Conservation (phyloP, 2,329 filamentous ascomycete genomes). For the Penicillium sp. region DNA sequence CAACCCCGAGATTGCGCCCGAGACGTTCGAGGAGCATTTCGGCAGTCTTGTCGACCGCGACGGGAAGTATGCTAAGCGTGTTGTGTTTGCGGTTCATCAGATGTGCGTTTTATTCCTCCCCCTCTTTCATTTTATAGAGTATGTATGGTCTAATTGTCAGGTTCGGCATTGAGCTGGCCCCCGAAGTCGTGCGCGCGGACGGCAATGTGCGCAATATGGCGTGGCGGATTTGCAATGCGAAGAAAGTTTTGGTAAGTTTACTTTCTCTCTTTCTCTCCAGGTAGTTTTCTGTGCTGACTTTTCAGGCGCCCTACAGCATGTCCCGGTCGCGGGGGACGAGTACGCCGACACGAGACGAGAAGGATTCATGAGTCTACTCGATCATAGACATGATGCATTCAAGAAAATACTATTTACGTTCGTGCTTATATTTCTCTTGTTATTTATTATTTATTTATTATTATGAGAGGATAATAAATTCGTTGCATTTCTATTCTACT, state of each 20-base stretch:
- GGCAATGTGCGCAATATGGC: conserved; percentile 85
- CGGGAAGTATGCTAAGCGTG: conserved; percentile 79
- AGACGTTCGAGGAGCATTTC: conserved; percentile 73
- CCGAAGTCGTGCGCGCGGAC: conserved; percentile 87
- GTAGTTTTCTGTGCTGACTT: background rate
- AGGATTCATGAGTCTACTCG: background rate
- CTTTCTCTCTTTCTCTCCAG: background rate
- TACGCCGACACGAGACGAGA: conserved; percentile 47
- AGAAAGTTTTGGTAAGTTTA: conserved; percentile 76
- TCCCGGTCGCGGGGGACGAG: conserved; percentile 60
- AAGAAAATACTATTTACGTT: no score
- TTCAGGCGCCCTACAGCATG: conserved; percentile 68
- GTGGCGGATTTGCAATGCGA: conserved; percentile 93
- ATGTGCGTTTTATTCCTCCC: conserved; percentile 57
- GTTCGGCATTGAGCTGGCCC: conserved; percentile 91
- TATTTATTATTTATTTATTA: no score
- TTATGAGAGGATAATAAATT: no score
- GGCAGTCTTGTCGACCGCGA: conserved; percentile 81
- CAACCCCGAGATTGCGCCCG: conserved; percentile 84
- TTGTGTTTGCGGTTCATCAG: conserved; percentile 90
- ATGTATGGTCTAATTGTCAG: conserved; percentile 31
- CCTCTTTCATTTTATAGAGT: background rate
- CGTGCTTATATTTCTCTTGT: no score
- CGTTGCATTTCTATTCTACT: no score
- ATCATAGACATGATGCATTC: background rate